These are phyloP conservation scores for Talaromyces sp. DNA, from an alignment of 2,329 filamentous ascomycete species.

Conservation along the genomic window DNA sequence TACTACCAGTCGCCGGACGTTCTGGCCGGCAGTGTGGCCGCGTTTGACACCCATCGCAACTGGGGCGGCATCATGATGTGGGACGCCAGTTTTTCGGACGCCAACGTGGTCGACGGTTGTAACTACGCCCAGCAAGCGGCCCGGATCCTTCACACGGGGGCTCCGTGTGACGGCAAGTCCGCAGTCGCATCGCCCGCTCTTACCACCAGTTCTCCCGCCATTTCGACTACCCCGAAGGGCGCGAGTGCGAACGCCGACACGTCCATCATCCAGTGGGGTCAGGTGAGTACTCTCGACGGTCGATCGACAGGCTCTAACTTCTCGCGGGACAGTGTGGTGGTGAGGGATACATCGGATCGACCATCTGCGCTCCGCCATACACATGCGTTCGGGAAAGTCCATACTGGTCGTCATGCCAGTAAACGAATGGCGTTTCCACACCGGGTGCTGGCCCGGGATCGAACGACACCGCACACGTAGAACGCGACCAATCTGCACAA, in stretches of 20 bases:
- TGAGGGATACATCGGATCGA: slow-evolving; percentile 7
- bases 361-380: slow-evolving; percentile 2
- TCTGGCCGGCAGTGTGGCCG: slow-evolving; percentile 44
- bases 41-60: slow-evolving; percentile 38
- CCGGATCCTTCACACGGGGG: slow-evolving; percentile 34
- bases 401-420: slow-evolving; percentile 15
- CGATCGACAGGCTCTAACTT: too few relatives aligned
- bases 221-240: too few relatives aligned
- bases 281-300: too few relatives aligned
- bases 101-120: slow-evolving; percentile 44
- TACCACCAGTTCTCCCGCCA: not conserved
- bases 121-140: slow-evolving; percentile 50
- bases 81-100: slow-evolving; percentile 52
- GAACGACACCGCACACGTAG: too few relatives aligned
- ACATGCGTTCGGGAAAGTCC: slow-evolving; percentile 10
- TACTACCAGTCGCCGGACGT: slow-evolving; percentile 50
- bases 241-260: too few relatives aligned
- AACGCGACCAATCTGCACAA: too few relatives aligned
- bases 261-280: too few relatives aligned
- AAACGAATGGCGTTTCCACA: too few relatives aligned
- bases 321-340: slow-evolving; percentile 16
- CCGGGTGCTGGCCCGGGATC: too few relatives aligned
- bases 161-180: slow-evolving; percentile 8
- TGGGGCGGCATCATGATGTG: slow-evolving; percentile 62
- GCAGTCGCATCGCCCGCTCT: too few relatives aligned